Conservation (phyloP, 768 basidiomycete genomes). For the Tricholomella constricta region DNA sequence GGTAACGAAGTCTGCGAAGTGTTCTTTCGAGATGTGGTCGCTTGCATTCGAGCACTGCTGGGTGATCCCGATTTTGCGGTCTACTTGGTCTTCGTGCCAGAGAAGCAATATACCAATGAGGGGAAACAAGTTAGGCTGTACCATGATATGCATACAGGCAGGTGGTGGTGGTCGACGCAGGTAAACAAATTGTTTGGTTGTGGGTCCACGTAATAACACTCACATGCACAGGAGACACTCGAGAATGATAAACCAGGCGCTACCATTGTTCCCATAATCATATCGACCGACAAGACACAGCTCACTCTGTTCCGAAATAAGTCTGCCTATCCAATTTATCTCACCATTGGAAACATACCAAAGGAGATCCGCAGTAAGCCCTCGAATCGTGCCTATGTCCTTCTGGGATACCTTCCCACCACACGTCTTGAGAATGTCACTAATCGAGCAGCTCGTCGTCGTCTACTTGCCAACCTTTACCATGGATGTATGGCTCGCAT, state of each 20-base stretch:
- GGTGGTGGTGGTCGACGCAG: slow-evolving; percentile 56
- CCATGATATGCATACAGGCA: slow-evolving; percentile 47
- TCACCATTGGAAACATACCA: slow-evolving; percentile 48
- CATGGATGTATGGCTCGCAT: slow-evolving; percentile 34
- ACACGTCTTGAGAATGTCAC: slow-evolving; percentile 33
- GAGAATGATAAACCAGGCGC: slow-evolving; percentile 25
- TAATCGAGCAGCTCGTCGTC: slow-evolving; percentile 25
- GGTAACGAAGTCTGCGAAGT: slow-evolving; percentile 32
- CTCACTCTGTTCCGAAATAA: slow-evolving; percentile 43
- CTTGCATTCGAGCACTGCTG: slow-evolving; percentile 28
- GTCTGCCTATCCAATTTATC: slow-evolving; percentile 46
- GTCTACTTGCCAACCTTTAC: slow-evolving; percentile 34
- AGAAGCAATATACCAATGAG: slow-evolving; percentile 36
- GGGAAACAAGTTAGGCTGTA: slow-evolving; percentile 29
- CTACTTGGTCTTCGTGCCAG: slow-evolving; percentile 34
- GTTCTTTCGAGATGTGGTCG: slow-evolving; percentile 34
- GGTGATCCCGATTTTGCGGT: slow-evolving; percentile 33
- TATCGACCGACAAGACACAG: slow-evolving; percentile 48
- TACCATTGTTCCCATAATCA: slow-evolving; percentile 42
- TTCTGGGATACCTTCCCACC: slow-evolving; percentile 44
- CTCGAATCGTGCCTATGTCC: slow-evolving; percentile 32
- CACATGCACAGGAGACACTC: slow-evolving; percentile 16
- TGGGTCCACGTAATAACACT: not conserved
- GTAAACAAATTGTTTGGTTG: slow-evolving; percentile 26
- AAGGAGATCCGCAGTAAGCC: slow-evolving; percentile 42